Percentiles rank a stretch among this genome's conserved stretches.
These are phyloP conservation scores for Plantago elongata DNA, from an alignment of 257 asterid species.

Conservation along the genomic window DNA sequence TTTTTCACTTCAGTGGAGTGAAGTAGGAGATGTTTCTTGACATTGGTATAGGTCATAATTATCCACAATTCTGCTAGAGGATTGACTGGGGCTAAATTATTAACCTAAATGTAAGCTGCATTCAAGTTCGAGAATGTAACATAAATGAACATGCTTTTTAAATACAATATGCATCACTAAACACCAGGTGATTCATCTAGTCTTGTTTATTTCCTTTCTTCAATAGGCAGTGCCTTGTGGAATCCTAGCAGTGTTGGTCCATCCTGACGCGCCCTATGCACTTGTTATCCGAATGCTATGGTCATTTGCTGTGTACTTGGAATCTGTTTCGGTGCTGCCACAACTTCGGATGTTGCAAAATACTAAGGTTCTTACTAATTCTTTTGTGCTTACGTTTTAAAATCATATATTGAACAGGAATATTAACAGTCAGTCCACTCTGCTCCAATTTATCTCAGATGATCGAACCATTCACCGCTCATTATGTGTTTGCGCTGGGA, in stretches of 20 bases:
- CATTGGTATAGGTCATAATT: no score
- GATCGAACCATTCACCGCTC: constrained; percentile 90
- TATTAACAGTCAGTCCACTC: not conserved
- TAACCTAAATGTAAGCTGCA: no score
- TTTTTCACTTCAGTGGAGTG: no score
- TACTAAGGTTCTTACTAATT: constrained; percentile 42
- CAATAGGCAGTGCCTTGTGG: constrained; percentile 60
- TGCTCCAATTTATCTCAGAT: constrained; percentile 36
- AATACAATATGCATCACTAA: no score
- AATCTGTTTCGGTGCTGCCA: constrained; percentile 77
- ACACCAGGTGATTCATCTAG: not conserved
- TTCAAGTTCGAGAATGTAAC: no score
- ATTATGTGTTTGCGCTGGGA: constrained; percentile 88
- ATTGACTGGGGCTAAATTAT: no score
- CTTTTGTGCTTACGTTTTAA: not conserved
- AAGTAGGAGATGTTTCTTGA: no score
- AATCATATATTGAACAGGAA: not conserved
- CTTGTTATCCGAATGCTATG: constrained; percentile 49
- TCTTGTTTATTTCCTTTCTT: constrained; percentile 1
- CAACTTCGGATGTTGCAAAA: constrained; percentile 94
- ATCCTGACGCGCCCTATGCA: constrained; percentile 50
- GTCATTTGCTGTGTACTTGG: constrained; percentile 82
- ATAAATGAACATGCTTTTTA: no score
- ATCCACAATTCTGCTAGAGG: no score
- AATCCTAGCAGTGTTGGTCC: constrained; percentile 50